These are phyloP conservation scores for Chenopodium berlandieri DNA, from an alignment of 148 eudicot genomes.

Conservation along the genomic window DNA sequence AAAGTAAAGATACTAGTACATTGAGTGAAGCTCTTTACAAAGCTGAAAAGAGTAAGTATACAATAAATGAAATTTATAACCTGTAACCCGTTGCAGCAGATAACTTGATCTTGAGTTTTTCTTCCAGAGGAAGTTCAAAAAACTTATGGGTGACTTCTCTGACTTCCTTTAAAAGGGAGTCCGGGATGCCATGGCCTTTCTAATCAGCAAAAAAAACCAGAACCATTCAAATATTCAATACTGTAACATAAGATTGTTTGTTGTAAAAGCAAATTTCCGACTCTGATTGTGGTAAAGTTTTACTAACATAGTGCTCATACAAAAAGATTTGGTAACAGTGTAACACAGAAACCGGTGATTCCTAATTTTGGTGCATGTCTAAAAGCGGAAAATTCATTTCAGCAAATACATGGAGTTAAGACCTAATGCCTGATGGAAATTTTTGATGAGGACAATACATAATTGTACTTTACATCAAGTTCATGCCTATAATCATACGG, in stretches of 20 bases:
- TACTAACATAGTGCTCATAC: neutral
- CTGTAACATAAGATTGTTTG: neutral
- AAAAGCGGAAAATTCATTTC: neutral
- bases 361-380: neutral
- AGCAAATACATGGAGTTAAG: too few relatives aligned
- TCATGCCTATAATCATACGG: too few relatives aligned
- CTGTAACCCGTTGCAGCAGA: slow-evolving; percentile 82
- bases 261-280: neutral
- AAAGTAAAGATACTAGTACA: neutral
- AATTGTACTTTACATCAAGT: neutral
- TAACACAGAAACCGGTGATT: too few relatives aligned
- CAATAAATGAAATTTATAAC: slow-evolving; percentile 29
- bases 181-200: slow-evolving; percentile 91
- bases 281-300: neutral
- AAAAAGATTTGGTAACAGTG: too few relatives aligned
- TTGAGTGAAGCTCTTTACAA: neutral
- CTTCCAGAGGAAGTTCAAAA: slow-evolving; percentile 70
- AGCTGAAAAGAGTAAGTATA: slow-evolving; percentile 2
- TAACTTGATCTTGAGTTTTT: slow-evolving; percentile 75
- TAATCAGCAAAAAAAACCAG: slow-evolving; percentile 26
- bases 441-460: neutral
- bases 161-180: slow-evolving; percentile 63
- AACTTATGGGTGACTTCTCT: slow-evolving; percentile 55
- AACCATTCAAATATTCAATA: neutral
- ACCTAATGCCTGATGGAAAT: too few relatives aligned